phyloP scores from a whole-genome alignment of 1,284 basidiomycete species.

The Malassezia brasiliensis region DNA sequence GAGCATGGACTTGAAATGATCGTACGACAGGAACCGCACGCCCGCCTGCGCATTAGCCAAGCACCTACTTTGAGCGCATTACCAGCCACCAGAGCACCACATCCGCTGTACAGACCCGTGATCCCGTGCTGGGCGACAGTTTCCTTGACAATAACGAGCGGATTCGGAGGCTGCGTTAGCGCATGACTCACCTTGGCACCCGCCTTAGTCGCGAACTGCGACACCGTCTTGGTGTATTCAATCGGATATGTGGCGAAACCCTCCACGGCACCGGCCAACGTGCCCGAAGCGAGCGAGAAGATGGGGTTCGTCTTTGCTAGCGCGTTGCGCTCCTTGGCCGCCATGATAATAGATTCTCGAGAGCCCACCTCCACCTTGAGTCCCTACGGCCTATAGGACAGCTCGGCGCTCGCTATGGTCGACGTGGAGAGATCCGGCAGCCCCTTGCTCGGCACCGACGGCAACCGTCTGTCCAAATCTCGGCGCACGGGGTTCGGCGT shows the following conservation, averaged over 20 bases:
- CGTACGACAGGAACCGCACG: constrained; percentile 88
- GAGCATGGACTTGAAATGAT: constrained; percentile 75
- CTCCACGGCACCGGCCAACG: constrained; percentile 88
- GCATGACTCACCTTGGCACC: constrained; percentile 21
- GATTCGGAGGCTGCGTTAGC: constrained; percentile 40
- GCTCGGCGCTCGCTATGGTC: constrained; percentile 1
- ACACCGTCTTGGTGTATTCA: constrained; percentile 70
- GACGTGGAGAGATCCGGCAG: constrained; percentile 3
- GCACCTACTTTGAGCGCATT: constrained; percentile 38
- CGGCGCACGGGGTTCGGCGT: not conserved
- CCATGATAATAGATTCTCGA: not conserved
- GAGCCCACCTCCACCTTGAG: too few relatives aligned
- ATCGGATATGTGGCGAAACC: constrained; percentile 70
- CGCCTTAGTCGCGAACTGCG: constrained; percentile 51
- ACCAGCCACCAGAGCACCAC: constrained; percentile 38
- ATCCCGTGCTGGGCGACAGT: constrained; percentile 46
- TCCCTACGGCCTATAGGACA: not conserved
- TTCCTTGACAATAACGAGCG: constrained; percentile 45
- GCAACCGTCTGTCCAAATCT: not conserved
- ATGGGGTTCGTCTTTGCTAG: constrained; percentile 24
- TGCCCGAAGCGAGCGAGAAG: constrained; percentile 58
- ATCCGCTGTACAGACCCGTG: constrained; percentile 46
- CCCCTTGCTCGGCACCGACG: not conserved
- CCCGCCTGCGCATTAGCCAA: constrained; percentile 55
- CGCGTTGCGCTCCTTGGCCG: not conserved